Percentiles rank a stretch among this genome's conserved stretches.
Conservation (phyloP, 768 basidiomycete species). For the Psilocybe cubensis region DNA sequence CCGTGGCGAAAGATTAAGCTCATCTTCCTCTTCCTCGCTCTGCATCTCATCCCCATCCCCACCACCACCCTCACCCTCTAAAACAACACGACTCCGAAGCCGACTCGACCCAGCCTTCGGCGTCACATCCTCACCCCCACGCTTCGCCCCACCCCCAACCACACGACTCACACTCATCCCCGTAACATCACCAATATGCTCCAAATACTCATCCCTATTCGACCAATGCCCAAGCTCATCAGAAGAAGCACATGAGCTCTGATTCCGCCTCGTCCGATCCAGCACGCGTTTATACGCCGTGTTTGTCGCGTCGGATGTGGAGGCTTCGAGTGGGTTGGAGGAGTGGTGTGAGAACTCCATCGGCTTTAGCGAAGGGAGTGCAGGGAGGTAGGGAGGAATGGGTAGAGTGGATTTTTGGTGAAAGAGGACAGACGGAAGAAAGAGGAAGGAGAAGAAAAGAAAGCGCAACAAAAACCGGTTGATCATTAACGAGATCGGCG, state of each 20-base stretch:
- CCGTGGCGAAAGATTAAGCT: not conserved
- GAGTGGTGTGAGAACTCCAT: conserved; percentile 33
- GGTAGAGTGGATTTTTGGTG: no score
- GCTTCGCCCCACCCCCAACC: not conserved
- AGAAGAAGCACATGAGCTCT: conserved; percentile 15
- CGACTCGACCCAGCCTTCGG: conserved; percentile 17
- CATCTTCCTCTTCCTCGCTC: conserved; percentile 41
- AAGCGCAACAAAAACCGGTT: not conserved
- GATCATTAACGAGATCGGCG: conserved; percentile 6
- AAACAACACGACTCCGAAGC: conserved; percentile 37
- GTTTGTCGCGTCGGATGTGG: conserved; percentile 25
- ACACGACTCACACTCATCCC: not conserved
- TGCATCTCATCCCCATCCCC: conserved; percentile 55
- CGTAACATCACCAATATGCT: conserved; percentile 19
- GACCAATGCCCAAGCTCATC: conserved; percentile 19
- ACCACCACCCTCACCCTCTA: no score
- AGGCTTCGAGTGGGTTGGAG: conserved; percentile 35
- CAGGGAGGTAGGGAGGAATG: no score
- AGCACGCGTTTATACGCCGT: conserved; percentile 14
- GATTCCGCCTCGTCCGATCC: not conserved
- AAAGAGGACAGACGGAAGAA: no score
- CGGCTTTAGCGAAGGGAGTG: no score
- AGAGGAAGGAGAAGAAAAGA: not conserved
- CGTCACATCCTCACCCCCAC: not conserved
- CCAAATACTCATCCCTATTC: conserved; percentile 15